Evolutionary conservation across 768 basidiomycete genomes (phyloP), one percentile per base, ranked within the genome.

Genomic region (Termitomyces titanicus): DNA sequence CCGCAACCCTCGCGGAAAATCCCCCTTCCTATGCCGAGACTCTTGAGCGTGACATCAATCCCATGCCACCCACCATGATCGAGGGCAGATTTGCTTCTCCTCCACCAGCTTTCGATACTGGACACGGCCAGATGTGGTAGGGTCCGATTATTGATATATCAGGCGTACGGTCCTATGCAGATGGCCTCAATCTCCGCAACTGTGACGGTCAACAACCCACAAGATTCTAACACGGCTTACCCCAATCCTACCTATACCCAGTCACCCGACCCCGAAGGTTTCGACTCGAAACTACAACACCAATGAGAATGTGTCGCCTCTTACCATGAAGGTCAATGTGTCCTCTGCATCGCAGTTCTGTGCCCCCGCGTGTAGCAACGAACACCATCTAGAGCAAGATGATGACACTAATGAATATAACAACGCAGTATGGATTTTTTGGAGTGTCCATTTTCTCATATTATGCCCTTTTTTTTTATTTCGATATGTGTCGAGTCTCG

Each of bases 1-100:
- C 87, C 15, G 80, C 79, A 17, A 65, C 83, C 17, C 66, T 88
- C 22, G 69, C 83, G 20, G 72, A 82, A 45, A 85, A 86, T 59
- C 76, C 79, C 12, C 72, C 70, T 20, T 69, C 72, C 2, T 72
- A 72, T 37, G 70, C 73, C 40, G 74, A 74, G 51, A 71, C 67
- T 43, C 64, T 72, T 52, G 70, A 70, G 22, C 68, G 70, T 27
- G 74, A 77, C 1, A 76, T 68, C 62, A 80, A 80, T 53, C 79
- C 80, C 15, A 78, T 80, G n/a, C 82, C 84, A 4, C 84, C 85
- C 17, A 74, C 78, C 33, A 61, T 64, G 63, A 58, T 59, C 8
- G 61, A 63, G 29, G 61, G 49, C 12, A 60, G 59, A 22, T 50
- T 61, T 31, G 59, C 62, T 38, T 65, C 68, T 10, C 67, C 70